These are phyloP conservation scores for Citeromyces hawaiiensis DNA, from an alignment of 1,139 yeast genomes.

Conservation along the genomic window DNA sequence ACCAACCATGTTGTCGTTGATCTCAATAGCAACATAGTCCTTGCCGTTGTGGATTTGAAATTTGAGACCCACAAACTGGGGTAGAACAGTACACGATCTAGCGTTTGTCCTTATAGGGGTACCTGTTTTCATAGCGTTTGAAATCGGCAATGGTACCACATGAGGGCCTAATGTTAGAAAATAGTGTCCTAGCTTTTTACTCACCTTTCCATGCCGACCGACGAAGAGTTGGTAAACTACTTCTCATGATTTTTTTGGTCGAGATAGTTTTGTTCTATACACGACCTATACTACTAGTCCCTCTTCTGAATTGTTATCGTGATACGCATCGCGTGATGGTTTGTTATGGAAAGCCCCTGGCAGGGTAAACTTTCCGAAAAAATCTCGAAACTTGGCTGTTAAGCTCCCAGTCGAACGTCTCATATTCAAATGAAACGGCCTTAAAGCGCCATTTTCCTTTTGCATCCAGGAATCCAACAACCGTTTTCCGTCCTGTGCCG, in stretches of 20 bases:
- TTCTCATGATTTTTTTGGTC: background rate
- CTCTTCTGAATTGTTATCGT: background rate
- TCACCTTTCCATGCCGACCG: conserved; percentile 73
- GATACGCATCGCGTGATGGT: background rate
- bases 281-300: background rate
- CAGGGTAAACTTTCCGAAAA: background rate
- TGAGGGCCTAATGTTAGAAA: conserved; percentile 48
- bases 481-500: background rate
- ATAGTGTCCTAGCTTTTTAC: conserved; percentile 5
- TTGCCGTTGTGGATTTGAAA: conserved; percentile 95
- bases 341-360: background rate
- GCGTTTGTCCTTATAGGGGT: conserved; percentile 91
- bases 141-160: conserved; percentile 84
- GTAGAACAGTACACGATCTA: conserved; percentile 84
- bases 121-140: conserved; percentile 68
- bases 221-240: conserved; percentile 22
- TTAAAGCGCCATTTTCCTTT: background rate
- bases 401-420: background rate
- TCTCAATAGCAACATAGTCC: conserved; percentile 79
- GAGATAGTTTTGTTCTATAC: background rate
- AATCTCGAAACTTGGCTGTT: background rate
- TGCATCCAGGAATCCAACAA: background rate
- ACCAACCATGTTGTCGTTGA: conserved; percentile 97
- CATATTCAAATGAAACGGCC: background rate
- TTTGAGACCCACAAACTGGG: conserved; percentile 87